These are phyloP conservation scores for Mortierella sp. DNA, from an alignment of 371 early-diverging fungal genomes.

Conservation along the genomic window DNA sequence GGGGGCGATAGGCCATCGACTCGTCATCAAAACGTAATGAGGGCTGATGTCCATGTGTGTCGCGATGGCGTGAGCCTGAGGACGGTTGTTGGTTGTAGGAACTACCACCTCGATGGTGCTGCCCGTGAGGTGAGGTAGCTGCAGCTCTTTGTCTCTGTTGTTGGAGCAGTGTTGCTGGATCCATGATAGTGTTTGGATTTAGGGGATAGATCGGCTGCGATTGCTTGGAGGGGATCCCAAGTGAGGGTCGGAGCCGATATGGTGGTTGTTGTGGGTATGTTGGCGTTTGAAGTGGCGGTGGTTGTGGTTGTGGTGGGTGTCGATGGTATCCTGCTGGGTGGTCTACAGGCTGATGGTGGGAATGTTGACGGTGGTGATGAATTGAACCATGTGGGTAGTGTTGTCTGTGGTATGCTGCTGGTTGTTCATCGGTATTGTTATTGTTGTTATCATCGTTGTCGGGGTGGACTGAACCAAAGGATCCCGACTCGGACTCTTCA, in stretches of 20 bases:
- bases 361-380: not conserved
- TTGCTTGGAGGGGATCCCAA: not conserved
- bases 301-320: not conserved
- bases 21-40: conserved; percentile 12
- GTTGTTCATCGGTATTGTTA: not conserved
- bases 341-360: not conserved
- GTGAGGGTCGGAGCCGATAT: not conserved
- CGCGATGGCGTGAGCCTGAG: not conserved
- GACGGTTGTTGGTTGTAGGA: too few species aligned
- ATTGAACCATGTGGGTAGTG: conserved; percentile 8
- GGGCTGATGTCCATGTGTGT: not conserved
- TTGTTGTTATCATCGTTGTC: too few species aligned
- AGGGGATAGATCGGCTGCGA: not conserved
- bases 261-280: not conserved
- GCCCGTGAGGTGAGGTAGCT: not conserved
- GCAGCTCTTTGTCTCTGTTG: not conserved
- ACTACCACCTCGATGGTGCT: not conserved
- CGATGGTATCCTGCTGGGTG: not conserved
- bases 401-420: not conserved
- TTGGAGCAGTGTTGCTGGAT: not conserved
- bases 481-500: conserved; percentile 36
- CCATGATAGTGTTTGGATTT: not conserved
- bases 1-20: not conserved
- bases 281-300: not conserved
- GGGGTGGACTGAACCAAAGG: conserved; percentile 24